Conservation (phyloP, 306 rosid genomes). For the Biancaea sappan region DNA sequence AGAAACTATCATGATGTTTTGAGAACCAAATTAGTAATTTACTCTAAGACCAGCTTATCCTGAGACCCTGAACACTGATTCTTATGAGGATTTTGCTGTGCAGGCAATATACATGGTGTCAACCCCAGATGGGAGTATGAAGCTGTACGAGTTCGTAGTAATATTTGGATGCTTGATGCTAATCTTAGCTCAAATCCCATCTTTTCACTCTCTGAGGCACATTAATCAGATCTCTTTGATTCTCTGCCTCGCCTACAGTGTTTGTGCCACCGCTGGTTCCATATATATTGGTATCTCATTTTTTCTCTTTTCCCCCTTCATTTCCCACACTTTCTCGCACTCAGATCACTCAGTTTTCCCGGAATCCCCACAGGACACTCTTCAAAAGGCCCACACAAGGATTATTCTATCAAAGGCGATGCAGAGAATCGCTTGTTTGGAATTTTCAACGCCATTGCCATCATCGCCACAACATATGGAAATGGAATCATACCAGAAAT, state of each 20-base stretch:
- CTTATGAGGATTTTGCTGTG: not conserved
- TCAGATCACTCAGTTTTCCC: not conserved
- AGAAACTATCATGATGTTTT: too few relatives aligned
- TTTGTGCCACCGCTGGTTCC: conserved; percentile 64
- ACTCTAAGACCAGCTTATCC: too few relatives aligned
- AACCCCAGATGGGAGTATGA: conserved; percentile 57
- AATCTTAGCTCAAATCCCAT: conserved; percentile 77
- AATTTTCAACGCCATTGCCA: conserved; percentile 71
- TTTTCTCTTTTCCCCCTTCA: not conserved
- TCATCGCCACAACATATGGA: conserved; percentile 78
- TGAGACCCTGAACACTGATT: not conserved
- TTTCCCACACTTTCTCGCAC: not conserved
- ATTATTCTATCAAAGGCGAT: conserved; percentile 63
- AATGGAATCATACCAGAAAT: conserved; percentile 91
- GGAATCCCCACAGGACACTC: conserved; percentile 49
- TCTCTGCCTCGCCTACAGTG: conserved; percentile 63
- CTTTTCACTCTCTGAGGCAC: conserved; percentile 80
- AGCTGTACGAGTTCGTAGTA: conserved; percentile 64
- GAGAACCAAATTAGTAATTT: too few relatives aligned
- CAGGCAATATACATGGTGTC: conserved; percentile 69
- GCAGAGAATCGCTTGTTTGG: conserved; percentile 53
- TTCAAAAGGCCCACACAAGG: conserved; percentile 64
- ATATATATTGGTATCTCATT: conserved; percentile 54
- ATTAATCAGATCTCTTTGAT: conserved; percentile 64
- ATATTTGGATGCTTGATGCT: conserved; percentile 80